Evolutionary conservation across 257 asterid genomes (phyloP).

Genomic region (Handroanthus guayacan): DNA sequence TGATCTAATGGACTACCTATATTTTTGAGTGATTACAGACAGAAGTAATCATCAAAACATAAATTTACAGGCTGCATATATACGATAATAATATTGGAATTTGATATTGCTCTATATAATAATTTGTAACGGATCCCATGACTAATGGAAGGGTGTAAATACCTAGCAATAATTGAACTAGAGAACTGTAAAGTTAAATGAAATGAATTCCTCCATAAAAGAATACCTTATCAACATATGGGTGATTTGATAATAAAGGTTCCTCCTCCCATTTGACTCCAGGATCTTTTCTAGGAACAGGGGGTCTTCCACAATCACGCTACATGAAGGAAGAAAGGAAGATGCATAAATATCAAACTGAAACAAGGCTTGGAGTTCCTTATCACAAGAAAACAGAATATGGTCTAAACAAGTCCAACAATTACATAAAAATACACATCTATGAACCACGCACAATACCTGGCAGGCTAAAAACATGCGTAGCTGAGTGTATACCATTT

Average conservation of each 20-base stretch:
- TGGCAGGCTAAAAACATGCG: slow-evolving; percentile 10
- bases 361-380: slow-evolving; percentile 30
- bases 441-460: slow-evolving; percentile 8
- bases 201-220: slow-evolving; percentile 16
- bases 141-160: slow-evolving; percentile 1
- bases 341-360: slow-evolving; percentile 34
- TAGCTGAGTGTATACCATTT: slow-evolving; percentile 11
- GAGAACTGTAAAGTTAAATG: slow-evolving; percentile 13
- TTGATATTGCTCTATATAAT: background rate
- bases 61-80: slow-evolving; percentile 12
- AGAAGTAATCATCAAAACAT: background rate
- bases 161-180: slow-evolving; percentile 20
- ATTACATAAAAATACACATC: background rate
- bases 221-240: slow-evolving; percentile 85
- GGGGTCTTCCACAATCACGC: slow-evolving; percentile 96
- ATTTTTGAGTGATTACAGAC: background rate
- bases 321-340: slow-evolving; percentile 41
- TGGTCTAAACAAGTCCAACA: no score
- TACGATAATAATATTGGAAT: background rate
- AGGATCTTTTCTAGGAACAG: slow-evolving; percentile 88
- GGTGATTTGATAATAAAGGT: slow-evolving; percentile 90
- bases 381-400: background rate
- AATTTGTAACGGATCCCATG: background rate
- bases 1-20: background rate
- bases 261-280: slow-evolving; percentile 89